A percentile compares a stretch with the other conserved stretches of the same genome.
phyloP scores from a whole-genome alignment of 805 yeast species.

The Ogataea zsoltii region DNA sequence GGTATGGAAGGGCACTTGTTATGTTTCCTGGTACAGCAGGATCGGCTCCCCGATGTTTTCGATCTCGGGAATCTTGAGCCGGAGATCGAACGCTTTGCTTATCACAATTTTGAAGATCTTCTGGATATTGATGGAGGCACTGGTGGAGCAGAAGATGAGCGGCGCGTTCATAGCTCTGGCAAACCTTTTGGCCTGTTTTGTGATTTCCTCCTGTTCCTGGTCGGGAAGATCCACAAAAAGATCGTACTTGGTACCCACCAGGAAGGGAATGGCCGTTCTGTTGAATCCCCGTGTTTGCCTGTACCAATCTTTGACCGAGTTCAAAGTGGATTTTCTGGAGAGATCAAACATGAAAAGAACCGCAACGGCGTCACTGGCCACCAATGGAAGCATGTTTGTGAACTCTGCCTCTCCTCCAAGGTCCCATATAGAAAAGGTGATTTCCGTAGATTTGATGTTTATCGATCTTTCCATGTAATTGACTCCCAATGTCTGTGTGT shows the following conservation, averaged over 20 bases:
- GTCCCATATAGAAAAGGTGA: slow-evolving; percentile 93
- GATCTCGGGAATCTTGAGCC: slow-evolving; percentile 80
- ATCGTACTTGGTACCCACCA: slow-evolving; percentile 94
- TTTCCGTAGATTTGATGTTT: slow-evolving; percentile 79
- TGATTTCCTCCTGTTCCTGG: slow-evolving; percentile 81
- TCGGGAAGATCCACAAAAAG: slow-evolving; percentile 74
- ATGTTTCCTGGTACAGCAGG: slow-evolving; percentile 54
- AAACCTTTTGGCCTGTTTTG: slow-evolving; percentile 77
- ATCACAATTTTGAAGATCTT: slow-evolving; percentile 89
- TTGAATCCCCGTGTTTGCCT: slow-evolving; percentile 88
- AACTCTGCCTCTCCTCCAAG: slow-evolving; percentile 95
- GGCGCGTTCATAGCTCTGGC: slow-evolving; percentile 88
- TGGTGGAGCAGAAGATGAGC: slow-evolving; percentile 84
- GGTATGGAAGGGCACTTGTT: background rate
- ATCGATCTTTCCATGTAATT: slow-evolving; percentile 92
- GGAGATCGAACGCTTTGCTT: slow-evolving; percentile 86
- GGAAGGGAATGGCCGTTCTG: slow-evolving; percentile 84
- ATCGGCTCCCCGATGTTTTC: slow-evolving; percentile 89
- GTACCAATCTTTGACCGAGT: slow-evolving; percentile 93
- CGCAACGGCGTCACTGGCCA: slow-evolving; percentile 90
- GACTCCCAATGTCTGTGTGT: slow-evolving; percentile 92
- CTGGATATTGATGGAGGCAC: slow-evolving; percentile 89
- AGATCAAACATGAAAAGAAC: slow-evolving; percentile 87
- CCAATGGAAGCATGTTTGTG: slow-evolving; percentile 92
- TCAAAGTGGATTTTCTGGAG: slow-evolving; percentile 80